Percentiles rank a stretch among this genome's conserved stretches.
phyloP scores from a whole-genome alignment of 1,139 yeast genomes.

The Groenewaldozyma sp. region DNA sequence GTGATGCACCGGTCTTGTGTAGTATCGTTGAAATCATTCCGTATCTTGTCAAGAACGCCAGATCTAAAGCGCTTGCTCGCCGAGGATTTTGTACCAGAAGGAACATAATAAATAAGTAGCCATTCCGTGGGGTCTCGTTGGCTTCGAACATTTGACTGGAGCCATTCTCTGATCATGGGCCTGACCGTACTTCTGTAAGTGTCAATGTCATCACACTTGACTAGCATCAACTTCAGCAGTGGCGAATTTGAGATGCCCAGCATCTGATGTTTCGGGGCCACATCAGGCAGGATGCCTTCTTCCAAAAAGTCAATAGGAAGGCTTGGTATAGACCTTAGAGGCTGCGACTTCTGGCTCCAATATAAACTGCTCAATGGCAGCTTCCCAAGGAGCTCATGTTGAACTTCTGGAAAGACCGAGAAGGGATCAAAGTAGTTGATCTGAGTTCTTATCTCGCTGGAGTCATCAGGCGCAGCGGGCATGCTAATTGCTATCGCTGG shows the following conservation, averaged over 20 bases:
- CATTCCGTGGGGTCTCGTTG: conserved; percentile 49
- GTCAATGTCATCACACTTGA: conserved; percentile 58
- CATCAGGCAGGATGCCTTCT: conserved; percentile 43
- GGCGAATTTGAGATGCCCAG: conserved; percentile 39
- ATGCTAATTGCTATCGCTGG: too few relatives aligned
- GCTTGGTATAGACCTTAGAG: conserved; percentile 57
- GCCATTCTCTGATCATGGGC: conserved; percentile 78
- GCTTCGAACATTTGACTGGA: conserved; percentile 38
- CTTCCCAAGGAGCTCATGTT: conserved; percentile 41
- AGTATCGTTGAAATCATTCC: conserved; percentile 48
- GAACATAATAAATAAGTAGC: conserved; percentile 50
- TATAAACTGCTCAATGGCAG: conserved; percentile 68
- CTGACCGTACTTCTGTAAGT: conserved; percentile 71
- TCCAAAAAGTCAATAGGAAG: conserved; percentile 53
- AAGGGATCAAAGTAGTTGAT: conserved; percentile 86
- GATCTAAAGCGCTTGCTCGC: conserved; percentile 41
- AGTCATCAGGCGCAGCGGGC: too few relatives aligned
- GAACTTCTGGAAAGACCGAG: conserved; percentile 49
- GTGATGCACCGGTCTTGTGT: conserved; percentile 31
- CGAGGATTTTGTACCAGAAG: conserved; percentile 36
- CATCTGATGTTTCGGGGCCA: conserved; percentile 32
- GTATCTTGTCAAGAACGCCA: conserved; percentile 55
- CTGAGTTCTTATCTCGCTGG: conserved; percentile 27
- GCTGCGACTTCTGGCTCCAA: conserved; percentile 56
- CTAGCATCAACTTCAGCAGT: conserved; percentile 58